phyloP scores from a whole-genome alignment of 2,329 filamentous ascomycete genomes.

The Fusarium avenaceum region DNA sequence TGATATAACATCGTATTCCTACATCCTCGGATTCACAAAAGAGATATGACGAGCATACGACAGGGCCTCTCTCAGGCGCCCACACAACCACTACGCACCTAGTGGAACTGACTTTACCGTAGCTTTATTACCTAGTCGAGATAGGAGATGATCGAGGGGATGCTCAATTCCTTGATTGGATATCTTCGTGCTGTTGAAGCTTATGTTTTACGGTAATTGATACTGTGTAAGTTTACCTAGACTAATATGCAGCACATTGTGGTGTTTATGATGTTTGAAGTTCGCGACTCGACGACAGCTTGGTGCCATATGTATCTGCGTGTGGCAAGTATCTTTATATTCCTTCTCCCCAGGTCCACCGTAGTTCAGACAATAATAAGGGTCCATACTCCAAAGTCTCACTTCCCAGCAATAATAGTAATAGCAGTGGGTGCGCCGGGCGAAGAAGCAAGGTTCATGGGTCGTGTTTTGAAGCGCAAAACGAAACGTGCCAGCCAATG shows the following conservation, averaged over 20 bases:
- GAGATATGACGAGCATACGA: slow-evolving; percentile 37
- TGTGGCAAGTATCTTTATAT: not conserved
- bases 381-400: slow-evolving; percentile 24
- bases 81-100: slow-evolving; percentile 38
- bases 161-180: slow-evolving; percentile 13
- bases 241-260: not conserved
- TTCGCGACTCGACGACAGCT: not conserved
- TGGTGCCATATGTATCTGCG: not conserved
- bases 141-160: slow-evolving; percentile 22
- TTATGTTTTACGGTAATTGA: not conserved
- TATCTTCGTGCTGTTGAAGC: slow-evolving; percentile 1
- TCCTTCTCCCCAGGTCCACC: slow-evolving; percentile 24
- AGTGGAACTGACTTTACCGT: slow-evolving; percentile 19
- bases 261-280: not conserved
- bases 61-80: slow-evolving; percentile 24
- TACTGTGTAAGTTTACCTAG: not conserved
- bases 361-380: slow-evolving; percentile 32
- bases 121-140: slow-evolving; percentile 14
- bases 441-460: slow-evolving; percentile 39
- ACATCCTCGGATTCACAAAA: slow-evolving; percentile 16
- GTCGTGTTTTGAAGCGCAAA: slow-evolving; percentile 15
- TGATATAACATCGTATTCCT: slow-evolving; percentile 18
- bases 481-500: slow-evolving; percentile 33
- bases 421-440: slow-evolving; percentile 6
- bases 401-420: slow-evolving; percentile 12